phyloP scores from a whole-genome alignment of 352 stramenopile genomes.

The Pythium biforme region DNA sequence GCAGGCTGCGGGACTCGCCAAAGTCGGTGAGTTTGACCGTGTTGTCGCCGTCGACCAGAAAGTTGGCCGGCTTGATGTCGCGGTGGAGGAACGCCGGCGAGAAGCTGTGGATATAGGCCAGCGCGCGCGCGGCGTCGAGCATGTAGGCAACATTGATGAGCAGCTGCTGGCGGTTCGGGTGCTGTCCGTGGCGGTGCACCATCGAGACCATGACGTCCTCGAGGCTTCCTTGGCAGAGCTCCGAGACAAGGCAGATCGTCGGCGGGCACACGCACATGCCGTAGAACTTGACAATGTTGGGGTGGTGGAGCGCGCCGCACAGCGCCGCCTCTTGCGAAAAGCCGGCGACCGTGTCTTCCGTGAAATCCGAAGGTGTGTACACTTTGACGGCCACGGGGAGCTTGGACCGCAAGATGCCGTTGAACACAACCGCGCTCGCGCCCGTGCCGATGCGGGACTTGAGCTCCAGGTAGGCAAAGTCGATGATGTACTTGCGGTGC shows the following conservation, averaged over 20 bases:
- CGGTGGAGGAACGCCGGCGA: slow-evolving; percentile 45
- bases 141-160: slow-evolving; percentile 39
- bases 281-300: slow-evolving; percentile 48
- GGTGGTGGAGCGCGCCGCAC: slow-evolving; percentile 38
- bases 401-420: slow-evolving; percentile 32
- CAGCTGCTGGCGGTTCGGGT: slow-evolving; percentile 29
- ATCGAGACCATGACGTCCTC: slow-evolving; percentile 27
- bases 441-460: slow-evolving; percentile 42
- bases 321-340: slow-evolving; percentile 52
- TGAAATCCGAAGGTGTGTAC: slow-evolving; percentile 45
- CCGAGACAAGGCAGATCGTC: slow-evolving; percentile 51
- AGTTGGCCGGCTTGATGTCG: slow-evolving; percentile 65
- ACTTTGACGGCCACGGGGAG: slow-evolving; percentile 52
- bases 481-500: slow-evolving; percentile 70
- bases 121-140: slow-evolving; percentile 40
- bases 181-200: neutral
- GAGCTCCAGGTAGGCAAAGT: slow-evolving; percentile 72
- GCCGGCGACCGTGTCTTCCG: slow-evolving; percentile 34
- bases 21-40: slow-evolving; percentile 39
- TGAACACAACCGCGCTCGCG: slow-evolving; percentile 47
- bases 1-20: slow-evolving; percentile 35
- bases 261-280: slow-evolving; percentile 54
- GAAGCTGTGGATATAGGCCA: slow-evolving; percentile 52
- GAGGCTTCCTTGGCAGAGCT: slow-evolving; percentile 49
- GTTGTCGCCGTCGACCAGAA: slow-evolving; percentile 40